Evolutionary conservation across 768 basidiomycete species (phyloP).

Genomic region (Macrolepiota dolichaula): DNA sequence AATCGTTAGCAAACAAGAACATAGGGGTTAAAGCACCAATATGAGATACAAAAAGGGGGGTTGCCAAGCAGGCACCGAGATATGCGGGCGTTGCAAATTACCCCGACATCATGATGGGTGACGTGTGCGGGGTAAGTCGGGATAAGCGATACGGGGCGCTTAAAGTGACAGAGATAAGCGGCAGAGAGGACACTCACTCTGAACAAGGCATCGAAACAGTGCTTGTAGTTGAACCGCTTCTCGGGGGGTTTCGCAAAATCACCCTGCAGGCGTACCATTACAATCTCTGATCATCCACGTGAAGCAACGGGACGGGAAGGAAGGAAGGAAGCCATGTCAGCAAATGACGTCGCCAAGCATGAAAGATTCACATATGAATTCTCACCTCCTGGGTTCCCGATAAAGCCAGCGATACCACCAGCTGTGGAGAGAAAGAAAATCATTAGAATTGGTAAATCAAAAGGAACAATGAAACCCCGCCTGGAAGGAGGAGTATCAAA

Average conservation of each 20-base stretch:
- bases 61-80: background rate
- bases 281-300: slow-evolving; percentile 49
- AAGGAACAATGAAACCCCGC: background rate
- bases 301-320: background rate
- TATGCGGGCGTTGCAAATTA: slow-evolving; percentile 3
- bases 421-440: slow-evolving; percentile 40
- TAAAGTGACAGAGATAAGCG: background rate
- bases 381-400: slow-evolving; percentile 85
- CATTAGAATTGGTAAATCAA: slow-evolving; percentile 10
- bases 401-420: slow-evolving; percentile 79
- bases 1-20: slow-evolving; percentile 9
- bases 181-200: slow-evolving; percentile 49
- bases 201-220: slow-evolving; percentile 85
- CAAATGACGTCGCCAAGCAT: background rate
- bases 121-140: slow-evolving; percentile 1
- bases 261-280: slow-evolving; percentile 87
- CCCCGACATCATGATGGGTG: slow-evolving; percentile 14
- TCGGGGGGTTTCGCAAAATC: slow-evolving; percentile 88
- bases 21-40: slow-evolving; percentile 3
- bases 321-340: background rate
- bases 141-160: background rate
- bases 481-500: background rate
- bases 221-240: slow-evolving; percentile 87
- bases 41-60: background rate
- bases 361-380: background rate